These are phyloP conservation scores for Boletus rex-veris DNA, from an alignment of 768 basidiomycete genomes.

Conservation along the genomic window DNA sequence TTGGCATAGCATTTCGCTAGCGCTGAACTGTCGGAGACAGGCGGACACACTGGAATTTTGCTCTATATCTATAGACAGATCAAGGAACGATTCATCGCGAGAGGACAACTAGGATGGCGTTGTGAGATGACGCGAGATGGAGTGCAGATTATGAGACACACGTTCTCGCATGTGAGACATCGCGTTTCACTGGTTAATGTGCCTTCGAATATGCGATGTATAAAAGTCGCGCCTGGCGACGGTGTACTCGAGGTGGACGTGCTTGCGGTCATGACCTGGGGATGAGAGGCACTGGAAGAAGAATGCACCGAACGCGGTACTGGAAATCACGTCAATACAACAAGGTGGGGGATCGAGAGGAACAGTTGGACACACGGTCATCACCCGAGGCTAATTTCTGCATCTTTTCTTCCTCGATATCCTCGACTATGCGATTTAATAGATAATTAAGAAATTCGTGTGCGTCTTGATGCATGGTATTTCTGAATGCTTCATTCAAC, in stretches of 20 bases:
- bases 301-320: conserved; percentile 62
- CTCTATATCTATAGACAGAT: conserved; percentile 99
- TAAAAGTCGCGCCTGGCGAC: conserved; percentile 64
- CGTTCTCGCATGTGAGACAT: conserved; percentile 96
- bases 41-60: conserved; percentile 96
- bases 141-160: conserved; percentile 37
- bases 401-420: conserved; percentile 73
- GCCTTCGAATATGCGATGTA: conserved; percentile 93
- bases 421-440: conserved; percentile 90
- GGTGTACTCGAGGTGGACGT: conserved; percentile 46
- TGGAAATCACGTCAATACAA: conserved; percentile 25
- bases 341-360: background rate
- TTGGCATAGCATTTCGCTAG: conserved; percentile 97
- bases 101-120: conserved; percentile 63
- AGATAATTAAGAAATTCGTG: conserved; percentile 97
- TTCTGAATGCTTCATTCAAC: conserved; percentile 86
- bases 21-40: conserved; percentile 94
- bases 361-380: conserved; percentile 52
- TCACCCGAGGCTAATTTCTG: conserved; percentile 47
- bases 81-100: conserved; percentile 94
- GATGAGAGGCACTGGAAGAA: conserved; percentile 44
- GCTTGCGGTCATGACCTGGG: conserved; percentile 39
- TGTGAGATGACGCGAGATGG: conserved; percentile 11
- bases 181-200: conserved; percentile 94
- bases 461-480: conserved; percentile 95